Conservation (phyloP, 2,329 filamentous ascomycete genomes). For the Fusarium compactum region DNA sequence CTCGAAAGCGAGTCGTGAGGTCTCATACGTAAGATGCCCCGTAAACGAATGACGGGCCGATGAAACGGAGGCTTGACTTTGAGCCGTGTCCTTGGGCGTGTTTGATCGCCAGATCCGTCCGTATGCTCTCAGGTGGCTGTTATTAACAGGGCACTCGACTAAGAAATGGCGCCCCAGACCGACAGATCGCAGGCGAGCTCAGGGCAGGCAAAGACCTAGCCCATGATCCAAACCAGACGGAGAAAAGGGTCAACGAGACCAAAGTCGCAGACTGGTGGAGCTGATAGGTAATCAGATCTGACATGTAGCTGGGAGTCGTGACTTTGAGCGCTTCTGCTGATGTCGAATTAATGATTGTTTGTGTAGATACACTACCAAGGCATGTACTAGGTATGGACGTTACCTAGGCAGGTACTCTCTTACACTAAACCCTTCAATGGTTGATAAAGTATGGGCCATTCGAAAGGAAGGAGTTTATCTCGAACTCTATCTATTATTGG, state of each 20-base stretch:
- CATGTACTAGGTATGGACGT: neutral
- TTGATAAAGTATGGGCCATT: neutral
- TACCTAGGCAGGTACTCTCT: neutral
- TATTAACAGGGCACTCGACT: slow-evolving; percentile 16
- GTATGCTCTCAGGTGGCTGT: slow-evolving; percentile 34
- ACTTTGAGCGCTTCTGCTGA: neutral
- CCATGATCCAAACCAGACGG: slow-evolving; percentile 10
- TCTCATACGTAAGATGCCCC: slow-evolving; percentile 9
- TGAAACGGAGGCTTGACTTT: slow-evolving; percentile 37
- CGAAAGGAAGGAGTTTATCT: slow-evolving; percentile 25
- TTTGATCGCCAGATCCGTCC: slow-evolving; percentile 34
- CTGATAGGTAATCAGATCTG: slow-evolving; percentile 1
- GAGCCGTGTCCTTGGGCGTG: slow-evolving; percentile 20
- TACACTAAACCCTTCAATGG: neutral
- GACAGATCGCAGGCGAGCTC: slow-evolving; percentile 11
- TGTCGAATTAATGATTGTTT: neutral
- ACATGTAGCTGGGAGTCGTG: neutral
- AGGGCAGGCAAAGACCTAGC: slow-evolving; percentile 2
- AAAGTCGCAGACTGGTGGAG: slow-evolving; percentile 19
- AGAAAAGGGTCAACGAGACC: neutral
- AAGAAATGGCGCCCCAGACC: slow-evolving; percentile 9
- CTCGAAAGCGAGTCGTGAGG: slow-evolving; percentile 9
- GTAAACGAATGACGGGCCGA: slow-evolving; percentile 30
- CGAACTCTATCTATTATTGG: slow-evolving; percentile 25
- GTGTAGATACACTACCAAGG: neutral